Evolutionary conservation across 495 filamentous ascomycete genomes (phyloP), one percentile per base, ranked within the genome.

Genomic region (Chaetomium fimeti): DNA sequence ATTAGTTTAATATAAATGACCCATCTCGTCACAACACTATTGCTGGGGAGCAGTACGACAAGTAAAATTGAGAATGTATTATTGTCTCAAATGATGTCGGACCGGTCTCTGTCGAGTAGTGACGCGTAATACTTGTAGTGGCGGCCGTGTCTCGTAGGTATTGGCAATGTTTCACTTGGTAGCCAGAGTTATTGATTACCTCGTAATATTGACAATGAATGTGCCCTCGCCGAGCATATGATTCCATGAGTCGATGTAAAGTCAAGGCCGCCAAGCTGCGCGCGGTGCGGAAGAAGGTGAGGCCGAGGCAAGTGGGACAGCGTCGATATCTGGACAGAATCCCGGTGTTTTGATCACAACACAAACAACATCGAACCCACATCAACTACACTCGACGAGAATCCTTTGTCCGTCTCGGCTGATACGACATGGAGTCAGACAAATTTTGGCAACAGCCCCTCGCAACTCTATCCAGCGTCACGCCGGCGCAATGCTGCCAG

Each of bases 401-500:
- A 20, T 29, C 4, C 18, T 24, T 24, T 12, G 12, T 25, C 6
- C 32, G 18, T 8, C 45, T 13, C 32, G 22, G 7, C 20, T 8
- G 18, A 11, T 2, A 42, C 36, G 57, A 18, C 43, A 67, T 67
- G 65, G 40, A 8, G 1, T 43, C 29, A 42, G 28, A 55, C 24
- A n/a, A 24, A 11, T 20, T 60, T 29, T 7, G 28, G 0, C 15
- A 59, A 22, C 45, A 45, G 9, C 0, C n/a, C 32, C 45, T 53
- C 18, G 7, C 32, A 25, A 29, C 51, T 20, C 27, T 71, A 11
- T 27, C 38, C 11, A 15, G 49, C 22, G 49, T 66, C 66, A 49
- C 62, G 7, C 73, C 81, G 16, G 73, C 80, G 5, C 54, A 72
- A 59, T 75, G 77, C 66, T 82, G 80, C 64, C 80, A 81, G 62